phyloP scores from a whole-genome alignment of 225 moss, liverwort and hornwort species.

The Neckera pumila region DNA sequence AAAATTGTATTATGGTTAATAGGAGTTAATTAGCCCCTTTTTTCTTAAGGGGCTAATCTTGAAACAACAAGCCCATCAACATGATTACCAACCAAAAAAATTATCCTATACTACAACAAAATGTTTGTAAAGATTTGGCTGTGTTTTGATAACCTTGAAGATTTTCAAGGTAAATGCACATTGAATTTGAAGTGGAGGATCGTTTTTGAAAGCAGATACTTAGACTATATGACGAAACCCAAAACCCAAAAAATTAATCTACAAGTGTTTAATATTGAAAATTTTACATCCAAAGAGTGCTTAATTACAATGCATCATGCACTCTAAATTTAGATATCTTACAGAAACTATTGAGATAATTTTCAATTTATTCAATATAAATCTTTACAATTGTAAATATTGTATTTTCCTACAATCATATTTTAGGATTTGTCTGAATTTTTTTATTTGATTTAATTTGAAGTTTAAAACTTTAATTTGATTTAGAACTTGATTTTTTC shows the following conservation, averaged over 20 bases:
- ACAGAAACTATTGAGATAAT: background rate
- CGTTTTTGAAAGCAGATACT: background rate
- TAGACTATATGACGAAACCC: background rate
- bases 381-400: background rate
- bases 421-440: accelerated
- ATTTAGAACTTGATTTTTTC: background rate
- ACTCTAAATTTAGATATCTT: background rate
- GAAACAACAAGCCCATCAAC: background rate
- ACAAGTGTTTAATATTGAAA: background rate
- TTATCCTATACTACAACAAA: accelerated
- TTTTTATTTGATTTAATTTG: background rate
- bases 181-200: background rate
- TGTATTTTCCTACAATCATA: background rate
- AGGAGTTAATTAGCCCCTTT: background rate
- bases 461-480: background rate
- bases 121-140: background rate
- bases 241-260: background rate
- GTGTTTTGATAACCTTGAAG: background rate
- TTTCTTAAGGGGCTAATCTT: background rate
- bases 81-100: background rate
- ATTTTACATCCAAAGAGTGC: background rate
- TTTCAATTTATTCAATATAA: background rate
- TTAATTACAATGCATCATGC: background rate
- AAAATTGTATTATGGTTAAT: background rate
- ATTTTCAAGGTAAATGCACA: background rate